phyloP scores from a whole-genome alignment of 2,329 filamentous ascomycete species.

The Fusarium neocosmosporiellum region DNA sequence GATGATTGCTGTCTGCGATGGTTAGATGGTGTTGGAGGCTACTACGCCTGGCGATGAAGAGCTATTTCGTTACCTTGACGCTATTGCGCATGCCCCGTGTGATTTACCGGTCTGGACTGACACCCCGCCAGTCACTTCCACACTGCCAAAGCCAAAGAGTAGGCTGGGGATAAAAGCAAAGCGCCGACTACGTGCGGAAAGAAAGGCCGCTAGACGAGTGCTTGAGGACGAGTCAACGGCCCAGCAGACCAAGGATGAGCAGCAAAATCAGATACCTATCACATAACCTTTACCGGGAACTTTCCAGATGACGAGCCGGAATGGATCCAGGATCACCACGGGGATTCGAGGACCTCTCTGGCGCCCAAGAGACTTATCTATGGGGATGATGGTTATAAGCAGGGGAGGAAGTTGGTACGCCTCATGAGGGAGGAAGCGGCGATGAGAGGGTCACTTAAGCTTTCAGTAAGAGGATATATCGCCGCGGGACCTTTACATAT shows the following conservation, averaged over 20 bases:
- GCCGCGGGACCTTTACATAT: too few species aligned
- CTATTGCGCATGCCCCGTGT: constrained; percentile 9
- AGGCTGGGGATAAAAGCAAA: neutral
- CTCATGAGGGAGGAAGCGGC: neutral
- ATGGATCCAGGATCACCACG: neutral
- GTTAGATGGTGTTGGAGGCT: constrained; percentile 25
- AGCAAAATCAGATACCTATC: neutral
- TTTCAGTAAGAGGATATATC: too few species aligned
- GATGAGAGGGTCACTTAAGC: neutral
- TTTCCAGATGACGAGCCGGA: too few species aligned
- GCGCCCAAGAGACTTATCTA: neutral
- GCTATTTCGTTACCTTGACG: neutral
- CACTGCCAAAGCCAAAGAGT: neutral
- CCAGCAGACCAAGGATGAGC: neutral
- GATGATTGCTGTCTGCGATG: constrained; percentile 55
- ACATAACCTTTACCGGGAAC: neutral
- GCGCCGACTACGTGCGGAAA: neutral
- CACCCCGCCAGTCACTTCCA: neutral
- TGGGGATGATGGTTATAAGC: too few species aligned
- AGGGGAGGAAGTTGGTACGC: neutral
- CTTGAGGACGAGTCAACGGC: neutral
- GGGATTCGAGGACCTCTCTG: neutral
- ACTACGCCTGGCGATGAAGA: neutral
- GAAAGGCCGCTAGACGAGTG: neutral
- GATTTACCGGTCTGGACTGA: neutral